Evolutionary conservation across 2,329 filamentous ascomycete species (phyloP).

Genomic region (Hypoxylon sp.): DNA sequence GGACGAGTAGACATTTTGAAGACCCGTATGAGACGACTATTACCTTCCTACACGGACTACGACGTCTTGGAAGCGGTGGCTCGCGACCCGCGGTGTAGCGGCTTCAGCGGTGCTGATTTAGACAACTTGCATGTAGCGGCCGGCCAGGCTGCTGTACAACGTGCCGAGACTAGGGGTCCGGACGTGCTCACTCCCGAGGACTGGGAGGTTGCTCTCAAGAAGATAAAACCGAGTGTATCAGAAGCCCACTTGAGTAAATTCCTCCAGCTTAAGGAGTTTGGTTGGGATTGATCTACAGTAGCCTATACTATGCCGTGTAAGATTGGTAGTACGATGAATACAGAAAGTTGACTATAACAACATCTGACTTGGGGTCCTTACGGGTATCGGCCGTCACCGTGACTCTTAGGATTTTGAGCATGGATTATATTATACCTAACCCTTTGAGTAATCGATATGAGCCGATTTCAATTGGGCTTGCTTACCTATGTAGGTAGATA

Average conservation of each 20-base stretch:
- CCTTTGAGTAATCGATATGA: conserved; percentile 17
- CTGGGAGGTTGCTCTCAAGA: conserved; percentile 67
- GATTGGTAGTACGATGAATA: neutral
- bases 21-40: conserved; percentile 65
- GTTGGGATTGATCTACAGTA: conserved; percentile 47
- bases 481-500: neutral
- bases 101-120: conserved; percentile 81
- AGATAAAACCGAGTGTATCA: conserved; percentile 66
- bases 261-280: conserved; percentile 55
- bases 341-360: neutral
- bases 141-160: conserved; percentile 51
- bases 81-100: conserved; percentile 74
- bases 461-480: conserved; percentile 3
- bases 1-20: conserved; percentile 89
- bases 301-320: neutral
- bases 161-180: conserved; percentile 45
- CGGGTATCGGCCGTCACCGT: conserved; percentile 10
- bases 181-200: conserved; percentile 59
- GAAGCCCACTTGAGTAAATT: conserved; percentile 62
- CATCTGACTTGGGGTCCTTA: neutral
- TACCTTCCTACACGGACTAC: conserved; percentile 49
- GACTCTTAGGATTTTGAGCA: conserved; percentile 8
- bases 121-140: conserved; percentile 64
- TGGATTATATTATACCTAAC: conserved; percentile 15
- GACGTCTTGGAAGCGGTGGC: conserved; percentile 69